phyloP scores from a whole-genome alignment of 2,329 filamentous ascomycete genomes.

The Neonectria sp. region DNA sequence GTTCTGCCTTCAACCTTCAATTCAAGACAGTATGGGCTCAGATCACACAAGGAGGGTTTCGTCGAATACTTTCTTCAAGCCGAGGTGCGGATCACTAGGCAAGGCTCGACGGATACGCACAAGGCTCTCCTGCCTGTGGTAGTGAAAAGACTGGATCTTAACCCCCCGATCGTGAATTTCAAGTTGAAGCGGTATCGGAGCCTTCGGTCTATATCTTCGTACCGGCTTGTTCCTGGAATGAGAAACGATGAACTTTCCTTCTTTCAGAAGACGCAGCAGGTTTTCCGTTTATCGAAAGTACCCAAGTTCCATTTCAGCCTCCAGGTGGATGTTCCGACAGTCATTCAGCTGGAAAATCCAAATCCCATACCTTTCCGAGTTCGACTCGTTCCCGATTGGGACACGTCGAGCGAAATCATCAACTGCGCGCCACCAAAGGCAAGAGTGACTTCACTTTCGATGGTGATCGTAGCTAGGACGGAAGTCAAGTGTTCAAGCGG shows the following conservation, averaged over 20 bases:
- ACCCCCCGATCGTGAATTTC: constrained; percentile 40
- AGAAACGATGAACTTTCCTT: constrained; percentile 49
- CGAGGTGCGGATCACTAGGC: constrained; percentile 32
- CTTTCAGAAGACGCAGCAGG: constrained; percentile 51
- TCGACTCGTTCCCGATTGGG: constrained; percentile 28
- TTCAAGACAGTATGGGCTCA: background rate
- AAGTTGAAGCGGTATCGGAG: background rate
- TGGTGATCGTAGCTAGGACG: constrained; percentile 24
- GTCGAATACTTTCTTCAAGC: constrained; percentile 55
- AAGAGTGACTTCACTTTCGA: constrained; percentile 27
- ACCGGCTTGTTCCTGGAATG: constrained; percentile 52
- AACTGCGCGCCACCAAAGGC: constrained; percentile 29
- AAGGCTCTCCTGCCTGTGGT: constrained; percentile 44
- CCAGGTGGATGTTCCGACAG: constrained; percentile 44
- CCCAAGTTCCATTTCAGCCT: constrained; percentile 49
- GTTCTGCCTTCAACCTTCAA: constrained; percentile 24
- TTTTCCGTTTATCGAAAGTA: constrained; percentile 53
- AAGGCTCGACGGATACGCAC: background rate
- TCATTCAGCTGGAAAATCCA: constrained; percentile 50
- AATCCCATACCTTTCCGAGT: constrained; percentile 42
- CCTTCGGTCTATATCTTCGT: constrained; percentile 25
- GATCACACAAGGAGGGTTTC: constrained; percentile 4
- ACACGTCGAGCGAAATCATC: constrained; percentile 33
- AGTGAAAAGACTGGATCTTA: constrained; percentile 21
- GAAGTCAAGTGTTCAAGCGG: constrained; percentile 27